Conservation (phyloP, 148 eudicot genomes). For the Vaccinium myrtillus region DNA sequence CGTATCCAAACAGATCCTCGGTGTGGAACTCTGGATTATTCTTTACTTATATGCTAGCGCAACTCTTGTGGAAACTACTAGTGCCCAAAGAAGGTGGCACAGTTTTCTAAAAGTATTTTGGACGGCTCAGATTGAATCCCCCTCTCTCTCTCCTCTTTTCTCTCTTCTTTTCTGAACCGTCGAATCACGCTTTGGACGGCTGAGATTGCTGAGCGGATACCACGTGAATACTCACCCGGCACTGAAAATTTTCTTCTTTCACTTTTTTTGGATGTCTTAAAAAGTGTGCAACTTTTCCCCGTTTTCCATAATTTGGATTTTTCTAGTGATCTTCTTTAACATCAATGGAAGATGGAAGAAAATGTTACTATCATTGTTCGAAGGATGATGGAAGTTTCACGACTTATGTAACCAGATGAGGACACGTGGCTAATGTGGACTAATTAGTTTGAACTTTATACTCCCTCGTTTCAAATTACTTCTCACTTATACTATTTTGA, state of each 20-base stretch:
- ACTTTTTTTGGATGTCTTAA: too few relatives aligned
- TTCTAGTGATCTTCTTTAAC: neutral
- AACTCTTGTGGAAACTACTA: conserved; percentile 1
- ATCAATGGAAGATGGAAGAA: neutral
- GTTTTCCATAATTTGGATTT: too few relatives aligned
- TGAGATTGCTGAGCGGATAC: too few relatives aligned
- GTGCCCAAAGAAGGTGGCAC: neutral
- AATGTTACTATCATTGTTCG: neutral
- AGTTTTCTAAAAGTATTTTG: neutral
- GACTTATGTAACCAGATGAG: neutral
- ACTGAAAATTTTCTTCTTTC: too few relatives aligned
- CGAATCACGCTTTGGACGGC: too few relatives aligned
- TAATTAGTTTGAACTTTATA: neutral
- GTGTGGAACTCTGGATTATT: neutral
- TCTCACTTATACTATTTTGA: too few relatives aligned
- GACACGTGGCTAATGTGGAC: conserved; percentile 11
- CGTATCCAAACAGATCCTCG: conserved; percentile 6
- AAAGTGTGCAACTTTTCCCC: too few relatives aligned
- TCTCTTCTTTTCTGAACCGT: too few relatives aligned
- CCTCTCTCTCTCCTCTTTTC: too few relatives aligned
- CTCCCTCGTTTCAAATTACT: too few relatives aligned
- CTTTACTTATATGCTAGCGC: neutral
- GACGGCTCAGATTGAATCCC: too few relatives aligned
- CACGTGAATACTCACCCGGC: too few relatives aligned
- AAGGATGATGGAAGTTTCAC: conserved; percentile 11